Percentiles rank a stretch among this genome's conserved stretches.
Conservation (phyloP, 352 stramenopile species). For the Phytophthora europaea region DNA sequence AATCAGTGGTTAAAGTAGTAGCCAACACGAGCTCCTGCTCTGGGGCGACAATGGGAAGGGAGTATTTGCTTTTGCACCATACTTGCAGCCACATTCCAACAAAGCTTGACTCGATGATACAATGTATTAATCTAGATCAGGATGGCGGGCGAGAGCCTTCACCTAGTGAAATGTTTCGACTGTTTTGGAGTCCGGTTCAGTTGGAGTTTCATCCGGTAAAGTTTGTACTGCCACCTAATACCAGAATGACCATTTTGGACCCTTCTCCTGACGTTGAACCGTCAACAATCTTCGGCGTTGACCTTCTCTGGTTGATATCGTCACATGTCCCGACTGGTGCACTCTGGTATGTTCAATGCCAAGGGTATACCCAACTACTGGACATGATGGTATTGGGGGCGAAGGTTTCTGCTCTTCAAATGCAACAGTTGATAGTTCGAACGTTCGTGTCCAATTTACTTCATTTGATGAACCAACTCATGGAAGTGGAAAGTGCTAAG, state of each 20-base stretch:
- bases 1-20: constrained; percentile 17
- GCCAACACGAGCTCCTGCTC: constrained; percentile 1
- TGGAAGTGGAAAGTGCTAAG: constrained; percentile 11
- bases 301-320: constrained; percentile 22
- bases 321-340: not conserved
- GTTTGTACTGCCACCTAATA: not conserved
- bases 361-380: constrained; percentile 22
- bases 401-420: constrained; percentile 25
- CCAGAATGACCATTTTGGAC: constrained; percentile 22
- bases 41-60: constrained; percentile 7
- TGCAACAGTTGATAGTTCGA: constrained; percentile 21
- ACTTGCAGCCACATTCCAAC: constrained; percentile 14
- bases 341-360: constrained; percentile 21
- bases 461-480: constrained; percentile 8
- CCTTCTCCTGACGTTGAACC: constrained; percentile 5
- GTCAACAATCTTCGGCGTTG: constrained; percentile 17
- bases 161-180: constrained; percentile 13
- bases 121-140: constrained; percentile 5
- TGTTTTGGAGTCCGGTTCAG: constrained; percentile 25
- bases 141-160: not conserved
- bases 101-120: constrained; percentile 12
- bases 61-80: constrained; percentile 25
- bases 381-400: constrained; percentile 25
- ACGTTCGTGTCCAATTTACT: constrained; percentile 33
- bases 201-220: constrained; percentile 13